Conservation (phyloP, 257 asterid genomes). For the Plantago ovata region DNA sequence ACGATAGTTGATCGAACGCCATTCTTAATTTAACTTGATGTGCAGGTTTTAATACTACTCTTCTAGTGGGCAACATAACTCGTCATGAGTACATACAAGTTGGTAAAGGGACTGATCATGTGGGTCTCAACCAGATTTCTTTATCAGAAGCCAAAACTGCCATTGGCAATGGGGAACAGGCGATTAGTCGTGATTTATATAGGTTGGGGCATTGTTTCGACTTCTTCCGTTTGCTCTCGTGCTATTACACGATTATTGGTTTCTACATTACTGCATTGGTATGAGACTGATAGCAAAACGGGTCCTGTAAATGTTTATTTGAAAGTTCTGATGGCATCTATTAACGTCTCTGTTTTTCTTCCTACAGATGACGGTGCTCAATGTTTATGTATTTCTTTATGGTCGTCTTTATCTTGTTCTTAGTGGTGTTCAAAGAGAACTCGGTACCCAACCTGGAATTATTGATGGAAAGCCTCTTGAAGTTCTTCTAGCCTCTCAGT, state of each 20-base stretch:
- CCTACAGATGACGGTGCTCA: conserved; percentile 89
- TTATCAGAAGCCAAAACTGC: conserved; percentile 95
- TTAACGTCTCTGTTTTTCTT: conserved; percentile 23
- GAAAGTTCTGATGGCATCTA: conserved; percentile 9
- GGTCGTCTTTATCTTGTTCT: conserved; percentile 96
- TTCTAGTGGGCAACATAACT: conserved; percentile 94
- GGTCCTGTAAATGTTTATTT: conserved; percentile 4
- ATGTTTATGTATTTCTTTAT: conserved; percentile 84
- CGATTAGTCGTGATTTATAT: conserved; percentile 88
- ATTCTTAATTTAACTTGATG: not conserved
- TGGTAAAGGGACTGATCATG: conserved; percentile 91
- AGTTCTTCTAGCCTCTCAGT: conserved; percentile 91
- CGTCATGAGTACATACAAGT: conserved; percentile 99
- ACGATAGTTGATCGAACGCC: conserved; percentile 13
- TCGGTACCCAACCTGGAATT: conserved; percentile 56
- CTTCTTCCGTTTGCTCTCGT: conserved; percentile 85
- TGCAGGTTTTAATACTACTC: conserved; percentile 94
- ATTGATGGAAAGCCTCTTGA: conserved; percentile 64
- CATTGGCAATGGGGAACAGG: conserved; percentile 95
- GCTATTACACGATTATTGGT: conserved; percentile 92
- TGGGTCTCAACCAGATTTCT: conserved; percentile 96
- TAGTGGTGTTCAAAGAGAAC: conserved; percentile 86
- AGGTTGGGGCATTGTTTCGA: conserved; percentile 99
- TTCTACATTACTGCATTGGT: conserved; percentile 96
- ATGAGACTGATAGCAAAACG: conserved; percentile 20